These are phyloP conservation scores for Vavraia culicis DNA, from an alignment of 371 early-diverging fungal species.

Conservation along the genomic window DNA sequence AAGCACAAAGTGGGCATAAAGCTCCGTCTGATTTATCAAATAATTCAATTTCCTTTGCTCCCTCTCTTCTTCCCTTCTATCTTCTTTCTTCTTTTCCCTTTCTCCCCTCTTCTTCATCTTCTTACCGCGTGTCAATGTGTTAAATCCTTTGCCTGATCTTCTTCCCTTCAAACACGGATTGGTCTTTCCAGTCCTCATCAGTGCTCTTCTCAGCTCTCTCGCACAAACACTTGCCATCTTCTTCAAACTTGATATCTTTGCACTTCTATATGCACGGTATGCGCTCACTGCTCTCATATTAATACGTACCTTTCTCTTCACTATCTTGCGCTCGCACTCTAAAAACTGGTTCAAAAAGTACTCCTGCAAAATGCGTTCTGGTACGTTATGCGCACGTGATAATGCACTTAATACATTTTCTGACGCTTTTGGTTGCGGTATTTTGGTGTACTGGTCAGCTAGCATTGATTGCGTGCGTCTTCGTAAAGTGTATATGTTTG, in stretches of 20 bases:
- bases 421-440: too few relatives aligned
- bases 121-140: slow-evolving; percentile 52
- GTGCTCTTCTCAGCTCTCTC: slow-evolving; percentile 38
- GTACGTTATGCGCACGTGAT: too few relatives aligned
- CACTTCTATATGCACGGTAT: too few relatives aligned
- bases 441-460: too few relatives aligned
- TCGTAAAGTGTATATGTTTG: too few relatives aligned
- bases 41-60: slow-evolving; percentile 80
- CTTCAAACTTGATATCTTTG: slow-evolving; percentile 4
- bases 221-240: slow-evolving; percentile 38
- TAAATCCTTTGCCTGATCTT: slow-evolving; percentile 37
- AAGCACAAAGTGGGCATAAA: slow-evolving; percentile 76
- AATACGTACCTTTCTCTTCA: too few relatives aligned
- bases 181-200: slow-evolving; percentile 36
- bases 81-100: slow-evolving; percentile 57
- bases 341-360: too few relatives aligned
- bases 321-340: too few relatives aligned
- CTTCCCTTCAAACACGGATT: slow-evolving; percentile 40
- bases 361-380: too few relatives aligned
- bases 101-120: slow-evolving; percentile 67
- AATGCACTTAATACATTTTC: too few relatives aligned
- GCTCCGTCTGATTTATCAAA: slow-evolving; percentile 75
- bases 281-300: too few relatives aligned
- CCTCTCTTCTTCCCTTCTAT: slow-evolving; percentile 59
- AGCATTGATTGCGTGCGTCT: too few relatives aligned